Percentiles rank a stretch among this genome's conserved stretches.
Conservation (phyloP, 805 yeast species). For the Torulaspora quercuum region DNA sequence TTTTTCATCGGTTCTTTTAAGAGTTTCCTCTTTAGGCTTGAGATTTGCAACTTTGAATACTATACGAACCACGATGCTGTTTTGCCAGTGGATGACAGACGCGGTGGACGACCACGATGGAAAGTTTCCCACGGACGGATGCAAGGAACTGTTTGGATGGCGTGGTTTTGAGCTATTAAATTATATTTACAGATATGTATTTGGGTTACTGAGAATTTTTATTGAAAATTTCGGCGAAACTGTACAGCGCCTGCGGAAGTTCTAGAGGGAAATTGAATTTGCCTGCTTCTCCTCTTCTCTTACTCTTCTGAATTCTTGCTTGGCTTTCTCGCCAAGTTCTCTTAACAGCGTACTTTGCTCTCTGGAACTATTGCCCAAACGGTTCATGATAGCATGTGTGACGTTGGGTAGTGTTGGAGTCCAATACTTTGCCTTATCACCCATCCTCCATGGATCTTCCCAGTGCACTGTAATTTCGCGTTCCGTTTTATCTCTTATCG, state of each 20-base stretch:
- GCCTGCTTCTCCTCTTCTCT: conserved; percentile 14
- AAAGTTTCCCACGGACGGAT: too few relatives aligned
- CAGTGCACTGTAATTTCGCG: conserved; percentile 54
- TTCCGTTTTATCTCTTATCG: conserved; percentile 25
- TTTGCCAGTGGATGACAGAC: too few relatives aligned
- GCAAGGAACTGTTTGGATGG: too few relatives aligned
- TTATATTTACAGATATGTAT: conserved; percentile 10
- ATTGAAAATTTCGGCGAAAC: conserved; percentile 8
- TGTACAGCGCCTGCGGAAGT: neutral
- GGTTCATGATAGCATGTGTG: conserved; percentile 57
- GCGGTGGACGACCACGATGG: too few relatives aligned
- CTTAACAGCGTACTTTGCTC: conserved; percentile 66
- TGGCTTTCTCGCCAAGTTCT: conserved; percentile 43
- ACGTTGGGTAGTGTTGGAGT: conserved; percentile 44
- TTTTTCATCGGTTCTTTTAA: conserved; percentile 5
- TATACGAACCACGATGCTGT: conserved; percentile 4
- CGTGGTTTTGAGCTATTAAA: conserved; percentile 1
- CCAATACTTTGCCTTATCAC: conserved; percentile 70
- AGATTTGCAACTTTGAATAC: too few relatives aligned
- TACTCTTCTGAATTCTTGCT: conserved; percentile 18
- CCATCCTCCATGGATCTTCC: conserved; percentile 88
- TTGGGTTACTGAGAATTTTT: too few relatives aligned
- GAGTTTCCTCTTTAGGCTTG: conserved; percentile 6
- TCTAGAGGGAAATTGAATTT: conserved; percentile 10
- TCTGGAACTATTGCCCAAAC: conserved; percentile 51